Conservation (phyloP, 2,329 filamentous ascomycete genomes). For the Penicillium psychrosexuale region DNA sequence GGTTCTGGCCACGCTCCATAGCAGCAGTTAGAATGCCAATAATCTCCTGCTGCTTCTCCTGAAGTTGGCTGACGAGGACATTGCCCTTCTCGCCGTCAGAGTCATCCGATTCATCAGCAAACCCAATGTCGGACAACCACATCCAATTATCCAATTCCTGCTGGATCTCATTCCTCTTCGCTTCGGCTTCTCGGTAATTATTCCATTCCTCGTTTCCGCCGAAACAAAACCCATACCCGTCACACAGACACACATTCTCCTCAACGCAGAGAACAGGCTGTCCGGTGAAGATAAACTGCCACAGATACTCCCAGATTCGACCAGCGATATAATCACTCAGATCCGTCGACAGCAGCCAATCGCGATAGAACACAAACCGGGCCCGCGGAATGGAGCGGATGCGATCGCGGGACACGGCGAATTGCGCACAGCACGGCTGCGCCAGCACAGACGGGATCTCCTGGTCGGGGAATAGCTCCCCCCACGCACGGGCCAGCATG, state of each 20-base stretch:
- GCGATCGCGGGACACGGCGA: constrained; percentile 58
- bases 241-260: constrained; percentile 60
- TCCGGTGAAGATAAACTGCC: constrained; percentile 61
- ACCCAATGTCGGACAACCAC: constrained; percentile 7
- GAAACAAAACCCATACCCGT: constrained; percentile 59
- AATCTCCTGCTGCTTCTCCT: constrained; percentile 43
- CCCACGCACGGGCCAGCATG: constrained; percentile 47
- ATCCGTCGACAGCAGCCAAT: constrained; percentile 60
- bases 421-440: constrained; percentile 64
- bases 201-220: constrained; percentile 17
- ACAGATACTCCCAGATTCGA: constrained; percentile 62
- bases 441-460: constrained; percentile 51
- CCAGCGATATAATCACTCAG: constrained; percentile 56
- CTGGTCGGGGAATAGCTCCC: constrained; percentile 46
- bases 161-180: constrained; percentile 8
- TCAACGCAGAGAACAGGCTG: constrained; percentile 44
- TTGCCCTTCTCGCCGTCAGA: not conserved
- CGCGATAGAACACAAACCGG: constrained; percentile 56
- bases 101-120: constrained; percentile 4
- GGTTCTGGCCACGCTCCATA: constrained; percentile 51
- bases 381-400: constrained; percentile 53
- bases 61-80: constrained; percentile 35
- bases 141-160: constrained; percentile 12
- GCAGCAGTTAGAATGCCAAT: constrained; percentile 45
- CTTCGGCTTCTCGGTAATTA: constrained; percentile 7